phyloP scores from a whole-genome alignment of 2,329 filamentous ascomycete species.

The Tolypocladium capitatum region DNA sequence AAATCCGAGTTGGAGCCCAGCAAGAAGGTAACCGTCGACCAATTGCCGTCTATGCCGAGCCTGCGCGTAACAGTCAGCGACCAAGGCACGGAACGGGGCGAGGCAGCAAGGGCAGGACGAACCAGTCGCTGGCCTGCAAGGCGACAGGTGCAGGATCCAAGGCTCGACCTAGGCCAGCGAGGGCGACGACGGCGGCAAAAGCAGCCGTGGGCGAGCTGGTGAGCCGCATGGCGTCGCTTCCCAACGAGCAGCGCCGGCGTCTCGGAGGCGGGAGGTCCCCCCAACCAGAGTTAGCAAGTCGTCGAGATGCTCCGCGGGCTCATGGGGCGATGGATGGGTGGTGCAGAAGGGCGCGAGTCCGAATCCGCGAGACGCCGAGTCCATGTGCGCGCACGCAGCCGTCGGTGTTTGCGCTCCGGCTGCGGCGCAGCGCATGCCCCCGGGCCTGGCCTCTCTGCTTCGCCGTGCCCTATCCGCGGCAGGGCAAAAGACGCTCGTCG shows the following conservation, averaged over 20 bases:
- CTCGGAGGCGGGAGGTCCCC: background rate
- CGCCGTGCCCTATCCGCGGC: background rate
- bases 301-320: background rate
- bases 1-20: conserved; percentile 26
- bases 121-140: conserved; percentile 11
- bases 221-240: conserved; percentile 5
- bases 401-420: background rate
- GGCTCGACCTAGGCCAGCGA: conserved; percentile 2
- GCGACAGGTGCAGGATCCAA: conserved; percentile 9
- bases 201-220: conserved; percentile 1
- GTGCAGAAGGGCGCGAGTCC: background rate
- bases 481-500: background rate
- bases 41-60: conserved; percentile 54
- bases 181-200: conserved; percentile 2
- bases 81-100: background rate
- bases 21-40: conserved; percentile 53
- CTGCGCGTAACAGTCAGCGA: conserved; percentile 17
- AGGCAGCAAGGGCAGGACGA: background rate
- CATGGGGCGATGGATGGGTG: conserved; percentile 1
- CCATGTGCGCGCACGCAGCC: background rate
- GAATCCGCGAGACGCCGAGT: background rate
- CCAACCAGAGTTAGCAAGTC: background rate
- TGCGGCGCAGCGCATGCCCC: conserved; percentile 1
- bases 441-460: background rate
- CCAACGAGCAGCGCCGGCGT: background rate